Evolutionary conservation across 176 grass and related monocot genomes (phyloP).

Genomic region (Calamus simplicifolius): DNA sequence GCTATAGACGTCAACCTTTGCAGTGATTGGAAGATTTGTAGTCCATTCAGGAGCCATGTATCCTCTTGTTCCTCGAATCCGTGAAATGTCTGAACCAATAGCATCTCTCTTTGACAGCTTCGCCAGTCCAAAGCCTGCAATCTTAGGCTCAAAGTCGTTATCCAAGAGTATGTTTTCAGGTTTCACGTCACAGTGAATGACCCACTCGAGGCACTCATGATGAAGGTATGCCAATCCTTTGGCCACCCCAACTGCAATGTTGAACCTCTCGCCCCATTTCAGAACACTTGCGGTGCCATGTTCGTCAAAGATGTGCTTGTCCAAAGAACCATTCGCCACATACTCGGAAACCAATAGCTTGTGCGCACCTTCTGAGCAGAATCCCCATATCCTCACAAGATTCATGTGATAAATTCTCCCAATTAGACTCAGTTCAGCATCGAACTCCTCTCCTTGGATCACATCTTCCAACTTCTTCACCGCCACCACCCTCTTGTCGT

Average conservation of each 20-base stretch:
- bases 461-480: constrained; percentile 27
- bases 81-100: constrained; percentile 7
- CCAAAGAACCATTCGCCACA: constrained; percentile 23
- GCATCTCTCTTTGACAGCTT: constrained; percentile 16
- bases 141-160: constrained; percentile 30
- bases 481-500: constrained; percentile 14
- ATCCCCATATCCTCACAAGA: constrained; percentile 20
- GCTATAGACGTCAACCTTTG: no score
- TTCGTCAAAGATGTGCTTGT: constrained; percentile 12
- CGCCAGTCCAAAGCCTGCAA: constrained; percentile 20
- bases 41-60: no score
- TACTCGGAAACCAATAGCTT: constrained; percentile 27
- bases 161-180: constrained; percentile 28
- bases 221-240: constrained; percentile 48
- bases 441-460: constrained; percentile 17
- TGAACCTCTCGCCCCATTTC: constrained; percentile 22
- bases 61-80: constrained; percentile 1
- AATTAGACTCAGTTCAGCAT: constrained; percentile 20
- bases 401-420: constrained; percentile 30
- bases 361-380: constrained; percentile 17
- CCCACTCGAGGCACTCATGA: constrained; percentile 44
- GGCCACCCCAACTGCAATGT: constrained; percentile 24
- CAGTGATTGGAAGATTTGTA: no score
- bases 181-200: constrained; percentile 55
- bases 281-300: constrained; percentile 1